phyloP scores from a whole-genome alignment of 768 basidiomycete species.

The Phanerodontia chrysosporium region DNA sequence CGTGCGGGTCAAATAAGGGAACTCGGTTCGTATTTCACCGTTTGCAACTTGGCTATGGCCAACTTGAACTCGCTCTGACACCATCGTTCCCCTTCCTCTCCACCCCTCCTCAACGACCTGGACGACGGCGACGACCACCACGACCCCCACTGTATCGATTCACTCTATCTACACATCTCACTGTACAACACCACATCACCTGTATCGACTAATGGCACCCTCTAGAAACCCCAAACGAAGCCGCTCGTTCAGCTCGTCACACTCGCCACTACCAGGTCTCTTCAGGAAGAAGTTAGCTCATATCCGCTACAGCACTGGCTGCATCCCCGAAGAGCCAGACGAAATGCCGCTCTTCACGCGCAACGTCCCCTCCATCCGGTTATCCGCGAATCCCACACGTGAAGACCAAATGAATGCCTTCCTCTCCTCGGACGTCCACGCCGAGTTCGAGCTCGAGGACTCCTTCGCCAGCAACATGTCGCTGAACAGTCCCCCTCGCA shows the following conservation, averaged over 20 bases:
- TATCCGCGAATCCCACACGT: conserved; percentile 29
- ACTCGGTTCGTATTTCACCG: conserved; percentile 3
- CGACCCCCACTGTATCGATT: no score
- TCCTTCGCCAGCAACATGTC: conserved; percentile 85
- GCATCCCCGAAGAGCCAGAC: background rate
- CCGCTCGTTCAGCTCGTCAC: background rate
- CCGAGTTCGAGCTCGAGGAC: conserved; percentile 72
- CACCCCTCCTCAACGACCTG: background rate
- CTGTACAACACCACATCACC: background rate
- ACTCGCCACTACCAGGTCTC: background rate
- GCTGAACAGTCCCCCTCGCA: conserved; percentile 62
- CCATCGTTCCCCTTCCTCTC: background rate
- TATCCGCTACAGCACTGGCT: conserved; percentile 1
- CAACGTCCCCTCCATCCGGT: background rate
- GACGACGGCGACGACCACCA: background rate
- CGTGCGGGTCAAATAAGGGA: background rate
- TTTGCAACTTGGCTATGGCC: background rate
- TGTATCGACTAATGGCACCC: conserved; percentile 4
- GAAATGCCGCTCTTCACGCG: conserved; percentile 6
- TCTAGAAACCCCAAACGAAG: background rate
- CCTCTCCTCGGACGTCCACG: conserved; percentile 70
- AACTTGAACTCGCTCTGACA: conserved; percentile 4
- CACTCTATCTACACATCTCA: background rate
- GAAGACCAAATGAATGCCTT: conserved; percentile 59
- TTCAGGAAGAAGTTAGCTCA: background rate